Conservation (phyloP, 345 rosid species). For the Conringia planisiliqua region DNA sequence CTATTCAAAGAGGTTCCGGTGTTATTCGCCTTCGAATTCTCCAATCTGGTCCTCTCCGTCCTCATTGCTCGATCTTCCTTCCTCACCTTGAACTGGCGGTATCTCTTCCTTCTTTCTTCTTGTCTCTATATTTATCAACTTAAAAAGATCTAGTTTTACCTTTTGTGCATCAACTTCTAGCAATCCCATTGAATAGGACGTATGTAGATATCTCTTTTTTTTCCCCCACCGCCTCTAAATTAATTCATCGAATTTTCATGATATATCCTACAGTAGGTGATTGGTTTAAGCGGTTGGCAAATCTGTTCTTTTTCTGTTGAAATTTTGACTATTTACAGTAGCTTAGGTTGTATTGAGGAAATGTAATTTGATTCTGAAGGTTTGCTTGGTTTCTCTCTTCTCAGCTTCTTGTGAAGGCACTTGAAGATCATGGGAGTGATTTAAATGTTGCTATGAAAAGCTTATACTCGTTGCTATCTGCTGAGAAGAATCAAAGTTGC, state of each 20-base stretch:
- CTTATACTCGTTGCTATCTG: constrained; percentile 49
- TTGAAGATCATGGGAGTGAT: constrained; percentile 71
- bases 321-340: neutral
- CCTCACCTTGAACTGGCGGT: constrained; percentile 61
- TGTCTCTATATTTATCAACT: neutral
- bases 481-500: too few relatives aligned
- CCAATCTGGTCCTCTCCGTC: constrained; percentile 38
- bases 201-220: neutral
- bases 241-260: neutral
- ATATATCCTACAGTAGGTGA: neutral
- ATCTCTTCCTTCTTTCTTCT: neutral
- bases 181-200: neutral
- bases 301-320: neutral
- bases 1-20: constrained; percentile 55
- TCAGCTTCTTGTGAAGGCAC: constrained; percentile 68
- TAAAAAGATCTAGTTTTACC: constrained; percentile 3
- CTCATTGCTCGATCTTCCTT: constrained; percentile 46
- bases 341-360: neutral
- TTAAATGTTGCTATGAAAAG: constrained; percentile 63
- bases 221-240: neutral
- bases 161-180: neutral
- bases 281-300: neutral
- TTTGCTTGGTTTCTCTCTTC: neutral
- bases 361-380: neutral
- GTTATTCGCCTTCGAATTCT: constrained; percentile 45